Percentiles rank a stretch among this genome's conserved stretches.
phyloP scores from a whole-genome alignment of 345 rosid species.

The Salix dunnii region DNA sequence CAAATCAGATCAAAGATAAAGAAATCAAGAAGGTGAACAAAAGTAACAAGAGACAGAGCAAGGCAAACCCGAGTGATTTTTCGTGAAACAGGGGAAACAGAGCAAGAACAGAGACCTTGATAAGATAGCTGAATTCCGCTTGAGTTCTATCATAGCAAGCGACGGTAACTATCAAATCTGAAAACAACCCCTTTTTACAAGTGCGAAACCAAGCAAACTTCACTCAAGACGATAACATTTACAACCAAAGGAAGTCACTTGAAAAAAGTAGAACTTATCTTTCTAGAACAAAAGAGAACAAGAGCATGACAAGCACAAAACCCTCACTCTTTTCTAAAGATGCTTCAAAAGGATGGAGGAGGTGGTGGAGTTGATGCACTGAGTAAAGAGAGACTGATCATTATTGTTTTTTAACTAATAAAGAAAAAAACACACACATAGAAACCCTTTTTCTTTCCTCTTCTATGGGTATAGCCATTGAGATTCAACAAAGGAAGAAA shows the following conservation, averaged over 20 bases:
- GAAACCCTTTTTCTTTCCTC: neutral
- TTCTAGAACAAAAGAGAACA: neutral
- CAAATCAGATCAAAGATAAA: slow-evolving; percentile 8
- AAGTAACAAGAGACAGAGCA: neutral
- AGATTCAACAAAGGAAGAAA: slow-evolving; percentile 14
- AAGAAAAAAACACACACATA: neutral
- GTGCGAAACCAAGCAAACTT: slow-evolving; percentile 24
- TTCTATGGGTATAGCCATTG: slow-evolving; percentile 4
- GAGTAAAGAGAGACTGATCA: slow-evolving; percentile 2
- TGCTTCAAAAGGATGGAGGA: slow-evolving; percentile 1
- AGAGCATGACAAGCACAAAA: slow-evolving; percentile 6
- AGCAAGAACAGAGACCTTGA: slow-evolving; percentile 6
- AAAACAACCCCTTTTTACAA: slow-evolving; percentile 19
- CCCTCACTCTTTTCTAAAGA: slow-evolving; percentile 10
- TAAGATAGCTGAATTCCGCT: neutral
- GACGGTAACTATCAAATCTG: slow-evolving; percentile 20
- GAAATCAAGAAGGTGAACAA: neutral
- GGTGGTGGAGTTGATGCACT: slow-evolving; percentile 14
- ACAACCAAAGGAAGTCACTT: slow-evolving; percentile 1
- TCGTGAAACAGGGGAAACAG: slow-evolving; percentile 9
- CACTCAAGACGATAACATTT: slow-evolving; percentile 19
- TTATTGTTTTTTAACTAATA: neutral
- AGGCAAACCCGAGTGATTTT: neutral
- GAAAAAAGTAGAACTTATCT: slow-evolving; percentile 10
- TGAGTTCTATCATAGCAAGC: neutral